These are phyloP conservation scores for Scytalidium lignicola DNA, from an alignment of 2,329 filamentous ascomycete genomes.

Conservation along the genomic window DNA sequence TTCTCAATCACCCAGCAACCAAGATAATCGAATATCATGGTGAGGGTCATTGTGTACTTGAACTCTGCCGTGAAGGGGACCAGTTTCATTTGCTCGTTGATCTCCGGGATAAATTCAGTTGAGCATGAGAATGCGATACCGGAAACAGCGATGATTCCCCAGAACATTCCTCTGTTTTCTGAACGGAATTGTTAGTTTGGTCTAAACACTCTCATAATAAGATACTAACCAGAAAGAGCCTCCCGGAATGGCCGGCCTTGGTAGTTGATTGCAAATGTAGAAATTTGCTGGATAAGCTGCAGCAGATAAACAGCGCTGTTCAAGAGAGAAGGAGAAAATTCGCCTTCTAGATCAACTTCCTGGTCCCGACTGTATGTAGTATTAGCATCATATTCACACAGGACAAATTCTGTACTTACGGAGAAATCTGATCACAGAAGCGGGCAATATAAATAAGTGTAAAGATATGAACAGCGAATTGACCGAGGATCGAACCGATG, in stretches of 20 bases:
- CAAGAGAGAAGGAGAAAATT: constrained; percentile 87
- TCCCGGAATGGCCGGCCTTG: constrained; percentile 97
- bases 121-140: constrained; percentile 90
- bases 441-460: constrained; percentile 92
- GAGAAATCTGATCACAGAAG: constrained; percentile 79
- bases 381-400: constrained; percentile 18
- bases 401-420: constrained; percentile 51
- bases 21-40: constrained; percentile 84
- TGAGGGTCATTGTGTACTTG: constrained; percentile 74
- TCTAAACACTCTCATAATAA: background rate
- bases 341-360: constrained; percentile 84
- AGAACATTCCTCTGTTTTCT: constrained; percentile 92
- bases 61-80: constrained; percentile 88
- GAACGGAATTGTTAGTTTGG: constrained; percentile 6
- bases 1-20: constrained; percentile 88
- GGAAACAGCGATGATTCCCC: constrained; percentile 84
- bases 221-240: constrained; percentile 60
- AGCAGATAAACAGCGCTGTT: constrained; percentile 97
- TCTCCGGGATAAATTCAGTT: constrained; percentile 89
- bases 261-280: constrained; percentile 98
- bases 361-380: constrained; percentile 38
- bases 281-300: constrained; percentile 97
- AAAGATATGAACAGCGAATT: constrained; percentile 92
- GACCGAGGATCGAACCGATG: constrained; percentile 92
- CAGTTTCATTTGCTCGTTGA: constrained; percentile 88